These are phyloP conservation scores for Colletotrichum sidae DNA, from an alignment of 2,329 filamentous ascomycete species.

Conservation along the genomic window DNA sequence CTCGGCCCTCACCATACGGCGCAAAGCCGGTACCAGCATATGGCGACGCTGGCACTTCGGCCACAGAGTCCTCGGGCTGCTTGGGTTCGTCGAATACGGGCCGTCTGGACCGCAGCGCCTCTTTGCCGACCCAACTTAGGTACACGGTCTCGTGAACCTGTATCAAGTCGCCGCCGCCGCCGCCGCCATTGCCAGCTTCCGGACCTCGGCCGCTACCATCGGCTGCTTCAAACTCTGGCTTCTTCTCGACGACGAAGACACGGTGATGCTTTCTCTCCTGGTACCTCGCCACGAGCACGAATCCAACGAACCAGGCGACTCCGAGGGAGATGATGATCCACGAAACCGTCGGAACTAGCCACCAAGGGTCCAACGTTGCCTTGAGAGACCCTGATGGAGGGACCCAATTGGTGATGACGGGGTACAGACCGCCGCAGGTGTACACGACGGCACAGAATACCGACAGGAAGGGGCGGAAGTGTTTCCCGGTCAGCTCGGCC, in stretches of 20 bases:
- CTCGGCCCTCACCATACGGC: constrained; percentile 20
- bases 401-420: constrained; percentile 48
- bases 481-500: constrained; percentile 47
- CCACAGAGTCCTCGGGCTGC: constrained; percentile 14
- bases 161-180: constrained; percentile 43
- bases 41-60: constrained; percentile 20
- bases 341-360: constrained; percentile 45
- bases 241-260: constrained; percentile 49
- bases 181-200: constrained; percentile 4
- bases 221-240: constrained; percentile 48
- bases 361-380: constrained; percentile 41
- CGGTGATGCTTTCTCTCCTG: constrained; percentile 45
- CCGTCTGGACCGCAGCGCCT: constrained; percentile 39
- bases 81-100: constrained; percentile 22
- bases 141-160: constrained; percentile 52
- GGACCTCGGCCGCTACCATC: constrained; percentile 30
- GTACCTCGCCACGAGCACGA: constrained; percentile 45
- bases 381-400: constrained; percentile 37
- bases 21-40: constrained; percentile 35
- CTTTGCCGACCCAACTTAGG: constrained; percentile 48
- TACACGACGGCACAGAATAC: constrained; percentile 47
- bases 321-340: constrained; percentile 45
- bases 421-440: constrained; percentile 46
- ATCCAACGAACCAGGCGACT: constrained; percentile 50
- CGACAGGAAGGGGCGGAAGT: constrained; percentile 46